phyloP scores from a whole-genome alignment of 2,329 filamentous ascomycete species.

The Torrubiellomyces zombiae region DNA sequence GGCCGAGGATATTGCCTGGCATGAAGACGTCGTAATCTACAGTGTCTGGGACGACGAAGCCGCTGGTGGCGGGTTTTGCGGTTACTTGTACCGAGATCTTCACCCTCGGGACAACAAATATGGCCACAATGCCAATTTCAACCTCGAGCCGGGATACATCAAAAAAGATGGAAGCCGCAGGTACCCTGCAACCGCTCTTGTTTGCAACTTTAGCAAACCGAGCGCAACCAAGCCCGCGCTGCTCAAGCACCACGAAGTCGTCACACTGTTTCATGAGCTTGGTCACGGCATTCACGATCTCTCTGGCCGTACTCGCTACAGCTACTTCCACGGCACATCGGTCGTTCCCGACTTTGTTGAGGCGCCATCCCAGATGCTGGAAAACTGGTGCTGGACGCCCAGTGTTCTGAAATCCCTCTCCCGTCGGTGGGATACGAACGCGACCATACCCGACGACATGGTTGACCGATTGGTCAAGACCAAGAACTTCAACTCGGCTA shows the following conservation, averaged over 20 bases:
- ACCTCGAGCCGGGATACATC: conserved; percentile 55
- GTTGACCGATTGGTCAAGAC: conserved; percentile 59
- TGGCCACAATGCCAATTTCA: conserved; percentile 74
- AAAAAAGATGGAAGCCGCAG: conserved; percentile 50
- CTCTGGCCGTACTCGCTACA: conserved; percentile 42
- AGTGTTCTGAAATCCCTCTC: conserved; percentile 49
- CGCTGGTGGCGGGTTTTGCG: conserved; percentile 56
- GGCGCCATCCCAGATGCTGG: conserved; percentile 56
- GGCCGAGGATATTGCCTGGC: conserved; percentile 60
- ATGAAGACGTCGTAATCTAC: conserved; percentile 68
- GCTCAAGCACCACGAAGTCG: conserved; percentile 69
- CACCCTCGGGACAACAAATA: conserved; percentile 72
- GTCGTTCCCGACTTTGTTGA: conserved; percentile 56
- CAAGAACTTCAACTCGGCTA: conserved; percentile 65
- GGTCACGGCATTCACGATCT: conserved; percentile 58
- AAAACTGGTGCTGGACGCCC: conserved; percentile 61
- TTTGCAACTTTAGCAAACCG: conserved; percentile 77
- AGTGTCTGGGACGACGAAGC: conserved; percentile 65
- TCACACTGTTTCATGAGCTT: conserved; percentile 67
- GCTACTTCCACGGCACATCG: conserved; percentile 51
- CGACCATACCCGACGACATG: conserved; percentile 58
- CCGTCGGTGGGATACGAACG: conserved; percentile 53
- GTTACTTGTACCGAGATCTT: conserved; percentile 70
- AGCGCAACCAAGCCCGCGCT: conserved; percentile 60
- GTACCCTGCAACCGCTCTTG: conserved; percentile 63